Evolutionary conservation across 2,329 filamentous ascomycete genomes (phyloP).

Genomic region (Penicillium sp.): DNA sequence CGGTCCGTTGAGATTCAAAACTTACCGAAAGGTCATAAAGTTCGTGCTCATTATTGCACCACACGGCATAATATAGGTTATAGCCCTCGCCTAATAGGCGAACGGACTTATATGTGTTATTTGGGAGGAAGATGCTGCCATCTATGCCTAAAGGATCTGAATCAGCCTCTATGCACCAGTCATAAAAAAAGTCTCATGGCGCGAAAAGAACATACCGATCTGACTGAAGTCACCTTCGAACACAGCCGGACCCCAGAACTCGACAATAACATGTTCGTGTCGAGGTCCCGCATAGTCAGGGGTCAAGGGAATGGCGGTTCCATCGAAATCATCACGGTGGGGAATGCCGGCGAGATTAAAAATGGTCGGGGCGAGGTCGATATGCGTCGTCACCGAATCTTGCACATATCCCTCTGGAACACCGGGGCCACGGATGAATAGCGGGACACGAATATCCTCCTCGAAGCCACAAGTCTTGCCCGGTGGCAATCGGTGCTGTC

Average conservation of each 20-base stretch:
- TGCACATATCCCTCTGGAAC: constrained; percentile 45
- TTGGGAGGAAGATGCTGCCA: constrained; percentile 21
- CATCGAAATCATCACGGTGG: constrained; percentile 56
- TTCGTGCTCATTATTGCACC: constrained; percentile 44
- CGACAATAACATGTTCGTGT: constrained; percentile 59
- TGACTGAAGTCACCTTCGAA: constrained; percentile 31
- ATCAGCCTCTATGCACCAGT: not conserved
- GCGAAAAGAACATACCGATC: constrained; percentile 23
- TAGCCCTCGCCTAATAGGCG: constrained; percentile 37
- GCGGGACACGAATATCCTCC: constrained; percentile 60
- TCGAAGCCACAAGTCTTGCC: constrained; percentile 61
- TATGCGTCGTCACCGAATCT: constrained; percentile 59
- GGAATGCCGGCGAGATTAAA: constrained; percentile 46
- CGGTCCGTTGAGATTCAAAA: not conserved
- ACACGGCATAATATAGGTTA: constrained; percentile 43
- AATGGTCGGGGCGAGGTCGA: constrained; percentile 63
- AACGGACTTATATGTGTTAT: constrained; percentile 44
- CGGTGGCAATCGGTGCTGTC: constrained; percentile 58
- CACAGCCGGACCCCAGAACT: constrained; percentile 53
- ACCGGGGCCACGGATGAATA: constrained; percentile 61
- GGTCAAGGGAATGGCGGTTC: constrained; percentile 51
- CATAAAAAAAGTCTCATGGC: not conserved
- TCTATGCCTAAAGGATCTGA: constrained; percentile 14
- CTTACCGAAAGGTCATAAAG: constrained; percentile 40
- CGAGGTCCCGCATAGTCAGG: constrained; percentile 25